These are phyloP conservation scores for Hanseniaspora gamundiae DNA, from an alignment of 1,139 yeast genomes.

Conservation along the genomic window DNA sequence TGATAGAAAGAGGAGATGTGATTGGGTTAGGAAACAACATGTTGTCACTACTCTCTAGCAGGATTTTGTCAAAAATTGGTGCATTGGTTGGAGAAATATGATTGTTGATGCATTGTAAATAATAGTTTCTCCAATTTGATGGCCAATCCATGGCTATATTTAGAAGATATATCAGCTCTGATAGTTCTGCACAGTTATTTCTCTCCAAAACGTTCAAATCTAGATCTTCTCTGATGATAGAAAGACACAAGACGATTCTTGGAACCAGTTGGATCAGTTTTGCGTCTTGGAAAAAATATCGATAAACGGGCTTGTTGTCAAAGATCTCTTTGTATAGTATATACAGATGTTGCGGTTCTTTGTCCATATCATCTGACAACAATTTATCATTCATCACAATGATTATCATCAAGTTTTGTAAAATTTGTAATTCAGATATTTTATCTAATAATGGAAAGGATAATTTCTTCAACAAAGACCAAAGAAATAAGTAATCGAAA, in stretches of 20 bases:
- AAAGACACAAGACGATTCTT: slow-evolving; percentile 56
- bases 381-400: background rate
- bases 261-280: slow-evolving; percentile 39
- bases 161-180: slow-evolving; percentile 46
- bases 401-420: background rate
- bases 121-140: slow-evolving; percentile 48
- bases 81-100: no score
- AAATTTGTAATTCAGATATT: background rate
- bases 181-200: slow-evolving; percentile 31
- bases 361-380: background rate
- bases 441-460: background rate
- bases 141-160: slow-evolving; percentile 71
- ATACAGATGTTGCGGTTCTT: background rate
- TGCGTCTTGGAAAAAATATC: background rate
- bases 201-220: slow-evolving; percentile 42
- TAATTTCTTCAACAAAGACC: background rate
- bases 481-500: background rate
- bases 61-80: no score
- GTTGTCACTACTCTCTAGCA: no score
- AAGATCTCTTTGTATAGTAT: background rate
- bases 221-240: slow-evolving; percentile 65
- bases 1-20: slow-evolving; percentile 24
- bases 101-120: slow-evolving; percentile 27
- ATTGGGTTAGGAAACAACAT: slow-evolving; percentile 18
- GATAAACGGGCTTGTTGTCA: background rate